phyloP scores from a whole-genome alignment of 192 early-diverging fungal genomes.

The Linnemannia hyalina region DNA sequence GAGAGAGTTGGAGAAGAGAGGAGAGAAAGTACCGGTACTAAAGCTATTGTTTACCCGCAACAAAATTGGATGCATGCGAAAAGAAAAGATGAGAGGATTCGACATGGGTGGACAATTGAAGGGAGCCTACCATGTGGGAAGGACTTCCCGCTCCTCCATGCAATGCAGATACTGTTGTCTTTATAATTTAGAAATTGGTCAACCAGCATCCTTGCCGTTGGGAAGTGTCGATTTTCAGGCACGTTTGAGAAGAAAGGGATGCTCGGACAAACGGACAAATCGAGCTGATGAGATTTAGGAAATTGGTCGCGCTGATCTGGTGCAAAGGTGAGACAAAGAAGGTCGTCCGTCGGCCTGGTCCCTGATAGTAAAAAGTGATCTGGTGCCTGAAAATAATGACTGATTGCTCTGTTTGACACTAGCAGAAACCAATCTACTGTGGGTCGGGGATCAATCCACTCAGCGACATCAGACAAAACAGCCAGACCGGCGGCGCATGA shows the following conservation, averaged over 20 bases:
- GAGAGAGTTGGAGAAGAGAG: neutral
- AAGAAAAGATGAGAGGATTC: neutral
- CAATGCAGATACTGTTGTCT: neutral
- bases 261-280: neutral
- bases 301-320: no score
- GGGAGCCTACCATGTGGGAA: neutral
- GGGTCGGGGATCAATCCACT: neutral
- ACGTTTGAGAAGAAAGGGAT: neutral
- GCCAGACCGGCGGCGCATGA: neutral
- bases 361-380: neutral
- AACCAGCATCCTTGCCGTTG: neutral
- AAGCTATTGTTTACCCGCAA: neutral
- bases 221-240: neutral
- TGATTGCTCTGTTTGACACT: no score
- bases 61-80: neutral
- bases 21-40: neutral
- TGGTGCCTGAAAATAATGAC: no score
- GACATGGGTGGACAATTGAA: neutral
- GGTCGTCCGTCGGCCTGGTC: neutral
- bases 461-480: neutral
- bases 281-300: no score
- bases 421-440: no score
- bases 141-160: neutral
- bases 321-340: conserved; percentile 5
- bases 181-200: neutral